Evolutionary conservation across 306 rosid species (phyloP).

Genomic region (Cucumis sativus): DNA sequence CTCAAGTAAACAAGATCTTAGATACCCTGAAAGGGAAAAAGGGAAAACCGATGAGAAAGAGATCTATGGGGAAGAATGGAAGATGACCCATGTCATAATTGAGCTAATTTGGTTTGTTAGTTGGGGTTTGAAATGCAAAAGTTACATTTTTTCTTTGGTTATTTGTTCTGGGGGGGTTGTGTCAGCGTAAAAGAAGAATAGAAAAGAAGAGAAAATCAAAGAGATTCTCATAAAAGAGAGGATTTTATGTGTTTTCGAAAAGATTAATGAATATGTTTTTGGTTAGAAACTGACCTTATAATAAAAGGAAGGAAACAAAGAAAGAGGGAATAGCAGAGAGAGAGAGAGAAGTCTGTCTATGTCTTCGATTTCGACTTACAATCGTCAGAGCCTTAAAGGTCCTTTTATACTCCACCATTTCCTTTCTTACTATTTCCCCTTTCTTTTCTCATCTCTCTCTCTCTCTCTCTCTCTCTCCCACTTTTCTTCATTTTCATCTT

Average conservation of each 20-base stretch:
- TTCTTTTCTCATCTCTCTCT: not conserved
- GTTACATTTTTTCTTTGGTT: not conserved
- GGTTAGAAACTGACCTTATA: conserved; percentile 9
- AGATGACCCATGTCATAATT: not conserved
- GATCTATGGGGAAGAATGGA: conserved; percentile 5
- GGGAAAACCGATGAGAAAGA: not conserved
- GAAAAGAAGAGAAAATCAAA: not conserved
- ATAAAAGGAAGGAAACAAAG: conserved; percentile 14
- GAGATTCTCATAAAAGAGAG: not conserved
- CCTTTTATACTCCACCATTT: not conserved
- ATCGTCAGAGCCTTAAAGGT: conserved; percentile 9
- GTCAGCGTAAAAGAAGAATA: not conserved
- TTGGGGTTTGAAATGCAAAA: not conserved
- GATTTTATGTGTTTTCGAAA: not conserved
- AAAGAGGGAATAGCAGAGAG: not conserved
- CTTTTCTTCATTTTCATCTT: too few relatives aligned
- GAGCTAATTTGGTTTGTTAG: not conserved
- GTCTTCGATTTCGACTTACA: conserved; percentile 23
- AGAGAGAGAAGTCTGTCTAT: not conserved
- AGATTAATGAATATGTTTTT: conserved; percentile 3
- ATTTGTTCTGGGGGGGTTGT: not conserved
- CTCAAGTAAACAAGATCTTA: not conserved
- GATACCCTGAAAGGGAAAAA: not conserved
- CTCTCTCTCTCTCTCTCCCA: too few relatives aligned
- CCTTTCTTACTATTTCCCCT: not conserved